Percentiles rank a stretch among this genome's conserved stretches.
Evolutionary conservation across 1,284 basidiomycete genomes (phyloP).

Genomic region (Rugiboletus extremiorientalis): DNA sequence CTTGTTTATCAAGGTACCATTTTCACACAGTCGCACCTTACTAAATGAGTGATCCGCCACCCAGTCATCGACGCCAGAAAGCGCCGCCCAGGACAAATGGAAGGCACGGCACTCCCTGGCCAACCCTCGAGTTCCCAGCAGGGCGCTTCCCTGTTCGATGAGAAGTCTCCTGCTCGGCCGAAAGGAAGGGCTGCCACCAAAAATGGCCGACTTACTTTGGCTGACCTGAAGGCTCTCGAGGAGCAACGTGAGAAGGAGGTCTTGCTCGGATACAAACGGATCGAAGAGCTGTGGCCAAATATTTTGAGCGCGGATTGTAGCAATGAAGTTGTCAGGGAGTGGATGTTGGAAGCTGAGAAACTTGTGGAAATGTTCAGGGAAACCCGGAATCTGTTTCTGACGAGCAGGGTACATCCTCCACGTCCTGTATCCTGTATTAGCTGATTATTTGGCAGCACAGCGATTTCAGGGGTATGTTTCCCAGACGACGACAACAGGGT

Average conservation of each 20-base stretch:
- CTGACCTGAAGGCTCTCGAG: conserved; percentile 60
- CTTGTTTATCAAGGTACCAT: conserved; percentile 1
- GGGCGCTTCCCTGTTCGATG: conserved; percentile 57
- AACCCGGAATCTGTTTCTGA: conserved; percentile 81
- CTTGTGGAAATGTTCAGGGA: conserved; percentile 88
- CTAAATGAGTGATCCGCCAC: neutral
- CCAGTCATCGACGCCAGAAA: conserved; percentile 3
- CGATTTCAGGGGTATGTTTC: conserved; percentile 4
- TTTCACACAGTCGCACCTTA: neutral
- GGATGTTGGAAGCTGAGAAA: conserved; percentile 76
- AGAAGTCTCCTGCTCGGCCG: conserved; percentile 39
- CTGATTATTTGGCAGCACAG: neutral
- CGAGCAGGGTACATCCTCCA: conserved; percentile 57
- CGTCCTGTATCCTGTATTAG: neutral
- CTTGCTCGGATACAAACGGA: conserved; percentile 45
- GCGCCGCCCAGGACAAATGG: conserved; percentile 20
- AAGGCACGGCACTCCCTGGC: conserved; percentile 23
- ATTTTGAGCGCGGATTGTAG: conserved; percentile 34
- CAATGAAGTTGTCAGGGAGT: conserved; percentile 55
- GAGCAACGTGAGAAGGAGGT: conserved; percentile 63
- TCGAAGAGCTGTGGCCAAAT: conserved; percentile 47
- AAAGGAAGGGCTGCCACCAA: conserved; percentile 34
- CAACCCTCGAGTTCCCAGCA: conserved; percentile 20
- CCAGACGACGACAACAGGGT: neutral
- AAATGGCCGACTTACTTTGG: conserved; percentile 48